phyloP scores from a whole-genome alignment of 306 rosid species.

The Gastrolobium villosum region DNA sequence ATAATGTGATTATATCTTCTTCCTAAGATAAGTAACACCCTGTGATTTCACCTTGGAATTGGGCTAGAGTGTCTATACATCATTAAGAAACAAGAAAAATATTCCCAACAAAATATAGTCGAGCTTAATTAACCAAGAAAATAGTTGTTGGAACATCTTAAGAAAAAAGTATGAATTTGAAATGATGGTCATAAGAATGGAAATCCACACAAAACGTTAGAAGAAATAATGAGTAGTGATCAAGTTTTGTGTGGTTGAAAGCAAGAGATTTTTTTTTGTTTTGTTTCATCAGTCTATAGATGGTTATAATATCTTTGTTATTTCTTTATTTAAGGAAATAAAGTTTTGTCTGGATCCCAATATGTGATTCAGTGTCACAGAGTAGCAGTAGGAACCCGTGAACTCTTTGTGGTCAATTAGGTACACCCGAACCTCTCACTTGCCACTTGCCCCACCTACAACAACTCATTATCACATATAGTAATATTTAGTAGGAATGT shows the following conservation, averaged over 20 bases:
- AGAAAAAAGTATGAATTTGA: background rate
- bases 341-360: constrained; percentile 36
- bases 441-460: constrained; percentile 48
- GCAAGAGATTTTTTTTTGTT: background rate
- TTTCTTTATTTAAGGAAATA: background rate
- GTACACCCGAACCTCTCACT: constrained; percentile 38
- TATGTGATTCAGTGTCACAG: constrained; percentile 47
- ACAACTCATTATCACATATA: constrained; percentile 38
- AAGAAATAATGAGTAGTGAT: constrained; percentile 12
- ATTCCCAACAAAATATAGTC: constrained; percentile 11
- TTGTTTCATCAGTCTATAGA: background rate
- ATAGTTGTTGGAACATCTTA: constrained; percentile 30
- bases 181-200: constrained; percentile 23
- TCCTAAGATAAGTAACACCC: background rate
- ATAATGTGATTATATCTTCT: background rate
- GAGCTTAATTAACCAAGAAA: background rate
- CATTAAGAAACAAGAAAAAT: background rate
- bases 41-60: constrained; percentile 9
- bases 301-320: background rate
- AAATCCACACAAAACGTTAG: constrained; percentile 26
- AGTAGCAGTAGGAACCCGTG: constrained; percentile 56
- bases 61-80: background rate
- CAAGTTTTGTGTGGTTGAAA: constrained; percentile 18
- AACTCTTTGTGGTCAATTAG: constrained; percentile 53
- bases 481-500: background rate